A percentile compares a stretch with the other conserved stretches of the same genome.
phyloP scores from a whole-genome alignment of 1,284 basidiomycete species.

The Ceratorhiza oryzae-sativae region DNA sequence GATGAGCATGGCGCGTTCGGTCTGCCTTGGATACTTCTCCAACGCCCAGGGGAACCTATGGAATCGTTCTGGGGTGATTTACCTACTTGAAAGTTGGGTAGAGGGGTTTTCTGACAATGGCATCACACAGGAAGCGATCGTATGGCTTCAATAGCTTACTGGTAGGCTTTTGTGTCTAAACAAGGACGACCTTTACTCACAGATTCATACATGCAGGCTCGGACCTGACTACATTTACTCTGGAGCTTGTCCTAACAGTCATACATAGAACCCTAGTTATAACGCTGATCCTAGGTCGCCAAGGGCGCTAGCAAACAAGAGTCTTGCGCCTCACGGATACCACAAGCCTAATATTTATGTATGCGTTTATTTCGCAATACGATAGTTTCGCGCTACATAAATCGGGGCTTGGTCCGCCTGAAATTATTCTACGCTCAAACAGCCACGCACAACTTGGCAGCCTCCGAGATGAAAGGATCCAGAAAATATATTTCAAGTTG shows the following conservation, averaged over 20 bases:
- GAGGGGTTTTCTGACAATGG: neutral
- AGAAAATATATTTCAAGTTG: too few relatives aligned
- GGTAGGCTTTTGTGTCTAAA: neutral
- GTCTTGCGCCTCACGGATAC: too few relatives aligned
- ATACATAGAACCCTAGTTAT: neutral
- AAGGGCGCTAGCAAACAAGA: too few relatives aligned
- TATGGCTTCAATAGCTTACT: conserved; percentile 12
- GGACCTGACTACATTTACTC: conserved; percentile 5
- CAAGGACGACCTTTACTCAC: neutral
- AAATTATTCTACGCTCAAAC: too few relatives aligned
- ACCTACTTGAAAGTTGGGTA: neutral
- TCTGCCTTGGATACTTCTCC: conserved; percentile 13
- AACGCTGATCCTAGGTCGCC: too few relatives aligned
- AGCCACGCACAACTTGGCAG: too few relatives aligned
- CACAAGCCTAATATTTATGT: too few relatives aligned
- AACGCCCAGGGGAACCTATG: conserved; percentile 3
- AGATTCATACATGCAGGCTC: neutral
- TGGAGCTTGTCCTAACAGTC: neutral
- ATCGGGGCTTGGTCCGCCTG: too few relatives aligned
- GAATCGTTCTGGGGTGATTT: conserved; percentile 13
- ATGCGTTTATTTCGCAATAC: too few relatives aligned
- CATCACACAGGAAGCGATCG: conserved; percentile 1
- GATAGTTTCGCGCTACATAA: too few relatives aligned
- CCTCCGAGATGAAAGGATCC: too few relatives aligned
- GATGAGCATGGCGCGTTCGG: conserved; percentile 16